Base-by-base conservation (phyloP, 164 flowering plant genomes). In the Liquidambar formosana region DNA sequence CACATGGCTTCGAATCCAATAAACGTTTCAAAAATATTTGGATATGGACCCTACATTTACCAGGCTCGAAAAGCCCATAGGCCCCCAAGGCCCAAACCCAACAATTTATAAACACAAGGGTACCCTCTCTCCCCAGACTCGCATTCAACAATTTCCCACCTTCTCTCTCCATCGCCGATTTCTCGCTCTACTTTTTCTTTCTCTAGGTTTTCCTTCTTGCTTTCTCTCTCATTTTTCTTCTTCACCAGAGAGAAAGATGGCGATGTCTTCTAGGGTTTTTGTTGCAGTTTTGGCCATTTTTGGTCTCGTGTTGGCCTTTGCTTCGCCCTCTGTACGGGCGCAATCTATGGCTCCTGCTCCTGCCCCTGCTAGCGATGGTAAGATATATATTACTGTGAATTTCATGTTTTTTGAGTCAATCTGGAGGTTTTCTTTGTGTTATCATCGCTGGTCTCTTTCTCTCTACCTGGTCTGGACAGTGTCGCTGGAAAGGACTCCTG, bases 341-440 rank as follows among this genome's bases (percentile, higher is more conserved):
- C 80, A 80, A 51, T 19, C 73, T 8, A 0, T 10, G 1, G 75
- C 88, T 61, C 83, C 86, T 27, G 84, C 85, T 62, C 88, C 88
- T 22, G 69, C 80, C 5, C 88, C 88, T 19, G 47, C 84, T 13
- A 85, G 84, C 62, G 88, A 85, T 27, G 88, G 88, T 85, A 54
- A 13, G 22, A 26, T 65, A 5, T 57, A 11, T 18, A 11, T 51
- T 65, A 19, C 5, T 47, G 22, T 51, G 60, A 23, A 13, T 0
- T 48, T 18, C 14, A 12, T 49, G 4, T 49, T 49, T 49, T 49
- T 49, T 2, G 53, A 49, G 41, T 33, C 2, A 33, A 33, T 33
- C 41, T n/a, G n/a, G n/a, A n/a, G n/a, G n/a, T n/a, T n/a, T n/a
- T n/a, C n/a, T n/a, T n/a, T n/a, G n/a, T n/a, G n/a, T n/a, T n/a